Evolutionary conservation across 441 rosid species (phyloP).

Genomic region (Manihot esculenta): DNA sequence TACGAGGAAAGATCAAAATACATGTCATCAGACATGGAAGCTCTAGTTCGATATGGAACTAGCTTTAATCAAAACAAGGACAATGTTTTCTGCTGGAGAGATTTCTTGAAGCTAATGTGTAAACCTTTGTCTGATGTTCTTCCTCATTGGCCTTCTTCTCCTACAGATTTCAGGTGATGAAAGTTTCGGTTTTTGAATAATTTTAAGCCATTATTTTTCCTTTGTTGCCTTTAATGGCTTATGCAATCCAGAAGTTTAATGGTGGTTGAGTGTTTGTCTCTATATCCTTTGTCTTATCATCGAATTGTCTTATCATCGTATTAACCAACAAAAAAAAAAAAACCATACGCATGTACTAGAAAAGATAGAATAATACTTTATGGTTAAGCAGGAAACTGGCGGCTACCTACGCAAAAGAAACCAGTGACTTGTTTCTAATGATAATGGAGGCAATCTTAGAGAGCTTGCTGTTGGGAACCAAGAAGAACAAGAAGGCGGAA

Average conservation of each 20-base stretch:
- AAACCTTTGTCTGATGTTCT: conserved; percentile 56
- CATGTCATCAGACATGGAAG: conserved; percentile 65
- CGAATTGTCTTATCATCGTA: background rate
- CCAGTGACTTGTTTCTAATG: conserved; percentile 49
- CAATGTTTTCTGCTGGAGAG: conserved; percentile 79
- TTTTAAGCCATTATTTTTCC: background rate
- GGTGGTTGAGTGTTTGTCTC: too few species aligned
- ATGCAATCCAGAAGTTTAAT: too few species aligned
- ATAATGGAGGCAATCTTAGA: conserved; percentile 67
- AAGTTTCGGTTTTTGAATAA: background rate
- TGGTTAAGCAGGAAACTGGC: conserved; percentile 49
- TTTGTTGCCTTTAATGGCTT: background rate
- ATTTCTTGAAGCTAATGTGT: conserved; percentile 68
- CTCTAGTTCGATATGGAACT: conserved; percentile 79
- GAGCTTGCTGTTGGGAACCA: conserved; percentile 35
- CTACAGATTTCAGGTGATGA: conserved; percentile 64
- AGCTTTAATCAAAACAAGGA: conserved; percentile 81
- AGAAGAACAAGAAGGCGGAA: conserved; percentile 10
- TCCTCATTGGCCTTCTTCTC: conserved; percentile 81
- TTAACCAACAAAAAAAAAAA: background rate
- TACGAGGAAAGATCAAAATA: conserved; percentile 70
- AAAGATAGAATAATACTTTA: background rate
- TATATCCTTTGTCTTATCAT: background rate
- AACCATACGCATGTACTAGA: background rate
- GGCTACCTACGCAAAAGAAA: conserved; percentile 59